Evolutionary conservation across 2,329 filamentous ascomycete genomes (phyloP), one percentile per base, ranked within the genome.

Genomic region (Blastomyces emzantsi): DNA sequence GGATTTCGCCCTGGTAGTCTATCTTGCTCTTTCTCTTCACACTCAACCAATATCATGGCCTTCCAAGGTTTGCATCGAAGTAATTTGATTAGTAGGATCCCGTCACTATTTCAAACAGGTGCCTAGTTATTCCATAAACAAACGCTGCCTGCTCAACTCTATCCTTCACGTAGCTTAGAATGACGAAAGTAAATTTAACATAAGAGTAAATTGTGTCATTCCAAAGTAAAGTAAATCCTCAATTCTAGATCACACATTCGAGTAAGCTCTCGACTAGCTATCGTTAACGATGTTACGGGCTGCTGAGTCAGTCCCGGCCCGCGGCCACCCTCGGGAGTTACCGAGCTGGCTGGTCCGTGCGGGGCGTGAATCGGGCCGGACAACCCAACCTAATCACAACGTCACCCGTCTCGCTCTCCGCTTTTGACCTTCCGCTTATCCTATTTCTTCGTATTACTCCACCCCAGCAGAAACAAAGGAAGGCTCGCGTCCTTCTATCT

Each of bases 321-420:
- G 5, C 43, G 45, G 51, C 51, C 51, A 30, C 9, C 17, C 43
- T 6, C 11, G 49, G 33, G 33, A 33, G 25, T 54, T 52, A 36
- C 60, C 45, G 41, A 36, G 33, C 13, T 11, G 36, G 36, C 36
- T 61, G 60, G 60, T 39, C 33, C 55, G 55, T 57, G 55, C 55
- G 17, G 15, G 5, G 1, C 5, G 0, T 11, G 6, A 30, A 4
- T 11, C 55, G 55, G 55, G 55, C 55, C 56, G 36, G 22, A 11
- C 19, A 17, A 19, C 25, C 6, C 57, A 49, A 60, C 41, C 33
- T 36, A 17, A 60, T 45, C 43, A 45, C 22, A 30, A 60, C 57
- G 15, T 60, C 39, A 45, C 56, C 15, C 9, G 19, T 25, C 13
- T 19, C 13, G 9, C 17, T 6, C 36, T 39, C 55, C 5, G 43